Conservation (phyloP, 306 rosid species). For the Lagenaria siceraria region DNA sequence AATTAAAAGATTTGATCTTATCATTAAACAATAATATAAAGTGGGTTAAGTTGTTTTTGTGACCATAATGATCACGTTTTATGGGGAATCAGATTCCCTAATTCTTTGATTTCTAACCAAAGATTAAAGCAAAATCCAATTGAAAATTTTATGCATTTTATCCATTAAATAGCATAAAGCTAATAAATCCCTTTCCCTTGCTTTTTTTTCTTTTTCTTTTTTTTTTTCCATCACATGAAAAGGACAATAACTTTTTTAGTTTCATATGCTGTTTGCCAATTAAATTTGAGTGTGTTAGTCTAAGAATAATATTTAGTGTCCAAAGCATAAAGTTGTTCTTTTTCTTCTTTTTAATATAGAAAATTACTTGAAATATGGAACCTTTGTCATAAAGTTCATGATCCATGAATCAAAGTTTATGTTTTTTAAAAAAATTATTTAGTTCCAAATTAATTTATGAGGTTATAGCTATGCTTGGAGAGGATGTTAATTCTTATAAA, state of each 20-base stretch:
- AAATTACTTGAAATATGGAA: background rate
- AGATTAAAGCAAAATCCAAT: conserved; percentile 1
- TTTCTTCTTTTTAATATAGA: background rate
- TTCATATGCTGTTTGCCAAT: background rate
- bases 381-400: background rate
- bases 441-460: background rate
- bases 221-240: conserved; percentile 12
- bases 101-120: conserved; percentile 17
- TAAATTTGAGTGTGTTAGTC: conserved; percentile 8
- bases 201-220: no score
- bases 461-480: background rate
- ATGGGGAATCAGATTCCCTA: conserved; percentile 24
- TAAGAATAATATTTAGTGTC: background rate
- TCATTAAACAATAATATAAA: background rate
- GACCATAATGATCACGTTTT: conserved; percentile 15
- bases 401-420: background rate
- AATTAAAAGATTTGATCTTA: background rate
- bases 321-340: background rate
- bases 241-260: conserved; percentile 25
- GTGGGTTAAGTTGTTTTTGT: background rate
- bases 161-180: conserved; percentile 22
- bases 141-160: conserved; percentile 16
- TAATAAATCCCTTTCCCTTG: conserved; percentile 10
- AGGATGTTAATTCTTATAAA: no score
- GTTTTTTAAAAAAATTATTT: background rate